Percentiles rank a stretch among this genome's conserved stretches.
These are phyloP conservation scores for Backusella tuberculispora DNA, from an alignment of 192 early-diverging fungal species.

Conservation along the genomic window DNA sequence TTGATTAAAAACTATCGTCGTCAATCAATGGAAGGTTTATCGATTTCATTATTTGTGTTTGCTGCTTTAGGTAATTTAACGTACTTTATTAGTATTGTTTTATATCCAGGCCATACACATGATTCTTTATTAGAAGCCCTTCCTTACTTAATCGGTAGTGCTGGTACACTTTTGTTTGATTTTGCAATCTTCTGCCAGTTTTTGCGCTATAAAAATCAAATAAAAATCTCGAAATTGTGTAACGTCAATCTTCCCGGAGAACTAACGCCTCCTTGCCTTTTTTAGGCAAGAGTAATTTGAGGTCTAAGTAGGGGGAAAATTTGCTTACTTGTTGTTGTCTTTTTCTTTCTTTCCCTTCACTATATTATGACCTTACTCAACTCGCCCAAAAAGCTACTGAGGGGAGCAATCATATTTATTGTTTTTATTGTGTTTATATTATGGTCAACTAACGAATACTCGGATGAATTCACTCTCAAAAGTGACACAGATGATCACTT, in stretches of 20 bases:
- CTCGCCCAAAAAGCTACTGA: slow-evolving; percentile 1
- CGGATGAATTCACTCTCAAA: slow-evolving; percentile 11
- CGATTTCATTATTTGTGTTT: slow-evolving; percentile 74
- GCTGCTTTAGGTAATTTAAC: slow-evolving; percentile 71
- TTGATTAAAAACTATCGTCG: slow-evolving; percentile 64
- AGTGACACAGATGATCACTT: slow-evolving; percentile 11
- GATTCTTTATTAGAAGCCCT: slow-evolving; percentile 43
- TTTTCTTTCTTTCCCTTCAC: background rate
- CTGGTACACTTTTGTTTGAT: slow-evolving; percentile 76
- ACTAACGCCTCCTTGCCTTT: background rate
- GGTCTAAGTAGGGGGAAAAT: background rate
- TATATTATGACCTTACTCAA: background rate
- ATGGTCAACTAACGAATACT: slow-evolving; percentile 15
- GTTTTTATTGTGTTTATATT: background rate
- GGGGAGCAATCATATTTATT: background rate
- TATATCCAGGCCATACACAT: slow-evolving; percentile 34
- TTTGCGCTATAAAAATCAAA: slow-evolving; percentile 27
- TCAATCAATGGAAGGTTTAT: slow-evolving; percentile 72
- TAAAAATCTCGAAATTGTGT: background rate
- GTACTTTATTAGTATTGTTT: slow-evolving; percentile 61
- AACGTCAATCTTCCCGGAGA: no score
- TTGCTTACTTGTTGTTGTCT: background rate
- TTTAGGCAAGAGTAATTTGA: background rate
- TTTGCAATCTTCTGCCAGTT: slow-evolving; percentile 64
- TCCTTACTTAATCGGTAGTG: slow-evolving; percentile 68